Evolutionary conservation across 1,284 basidiomycete species (phyloP).

Genomic region (Malassezia pachydermatis): DNA sequence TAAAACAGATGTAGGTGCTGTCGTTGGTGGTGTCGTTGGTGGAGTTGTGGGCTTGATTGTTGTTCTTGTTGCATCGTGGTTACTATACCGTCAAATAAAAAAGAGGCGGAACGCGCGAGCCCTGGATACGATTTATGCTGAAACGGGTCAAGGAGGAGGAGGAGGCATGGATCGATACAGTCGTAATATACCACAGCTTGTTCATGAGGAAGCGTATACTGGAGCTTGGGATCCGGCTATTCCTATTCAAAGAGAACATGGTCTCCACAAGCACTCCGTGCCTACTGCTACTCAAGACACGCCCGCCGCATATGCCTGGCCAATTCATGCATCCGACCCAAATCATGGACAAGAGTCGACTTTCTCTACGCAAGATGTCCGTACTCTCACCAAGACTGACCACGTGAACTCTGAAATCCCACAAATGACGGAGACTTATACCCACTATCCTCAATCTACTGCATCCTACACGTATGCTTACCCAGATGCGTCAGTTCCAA

Average conservation of each 20-base stretch:
- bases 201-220: neutral
- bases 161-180: conserved; percentile 14
- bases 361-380: too few relatives aligned
- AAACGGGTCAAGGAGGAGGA: conserved; percentile 17
- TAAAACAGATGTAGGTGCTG: conserved; percentile 3
- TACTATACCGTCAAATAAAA: neutral
- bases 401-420: too few relatives aligned
- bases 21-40: conserved; percentile 17
- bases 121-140: conserved; percentile 13
- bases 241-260: neutral
- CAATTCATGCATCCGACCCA: neutral
- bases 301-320: neutral
- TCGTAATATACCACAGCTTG: neutral
- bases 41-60: conserved; percentile 14
- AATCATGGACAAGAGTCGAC: too few relatives aligned
- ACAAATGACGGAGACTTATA: too few relatives aligned
- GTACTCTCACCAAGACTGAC: too few relatives aligned
- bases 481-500: too few relatives aligned
- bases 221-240: neutral
- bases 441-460: too few relatives aligned
- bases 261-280: neutral
- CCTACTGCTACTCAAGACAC: neutral
- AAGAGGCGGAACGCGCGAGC: conserved; percentile 6
- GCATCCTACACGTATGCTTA: too few relatives aligned
- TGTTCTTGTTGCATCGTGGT: neutral